Evolutionary conservation across 2,329 filamentous ascomycete genomes (phyloP).

Genomic region (Cryphonectria japonica): DNA sequence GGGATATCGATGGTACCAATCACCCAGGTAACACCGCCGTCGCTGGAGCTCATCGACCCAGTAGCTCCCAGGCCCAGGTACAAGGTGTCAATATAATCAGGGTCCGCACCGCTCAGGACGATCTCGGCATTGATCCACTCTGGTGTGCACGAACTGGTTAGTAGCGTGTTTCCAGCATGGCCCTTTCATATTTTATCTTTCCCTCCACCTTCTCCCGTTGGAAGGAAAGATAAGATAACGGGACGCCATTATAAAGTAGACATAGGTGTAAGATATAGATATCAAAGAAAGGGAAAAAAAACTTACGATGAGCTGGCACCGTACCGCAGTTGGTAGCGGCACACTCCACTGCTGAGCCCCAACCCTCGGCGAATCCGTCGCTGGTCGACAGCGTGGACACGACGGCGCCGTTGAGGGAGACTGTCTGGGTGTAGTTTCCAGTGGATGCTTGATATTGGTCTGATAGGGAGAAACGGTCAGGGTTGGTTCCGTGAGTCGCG

Average conservation of each 20-base stretch:
- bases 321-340: slow-evolving; percentile 44
- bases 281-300: neutral
- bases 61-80: slow-evolving; percentile 35
- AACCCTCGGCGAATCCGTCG: slow-evolving; percentile 29
- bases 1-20: slow-evolving; percentile 26
- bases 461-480: neutral
- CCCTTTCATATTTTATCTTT: neutral
- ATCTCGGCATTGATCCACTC: slow-evolving; percentile 46
- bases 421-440: slow-evolving; percentile 31
- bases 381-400: slow-evolving; percentile 32
- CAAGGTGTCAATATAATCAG: slow-evolving; percentile 44
- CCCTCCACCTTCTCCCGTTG: neutral
- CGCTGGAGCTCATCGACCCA: slow-evolving; percentile 33
- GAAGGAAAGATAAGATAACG: neutral
- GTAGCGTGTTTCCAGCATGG: neutral
- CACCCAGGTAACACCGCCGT: slow-evolving; percentile 25
- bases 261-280: neutral
- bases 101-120: slow-evolving; percentile 36
- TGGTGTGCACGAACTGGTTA: slow-evolving; percentile 23
- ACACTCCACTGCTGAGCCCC: slow-evolving; percentile 40
- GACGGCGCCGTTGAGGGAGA: slow-evolving; percentile 28
- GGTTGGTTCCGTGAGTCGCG: neutral
- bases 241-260: neutral
- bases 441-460: slow-evolving; percentile 31
- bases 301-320: slow-evolving; percentile 43